Percentiles rank a stretch among this genome's conserved stretches.
Conservation (phyloP, 495 filamentous ascomycete genomes). For the Beverwykella pulmonaria region DNA sequence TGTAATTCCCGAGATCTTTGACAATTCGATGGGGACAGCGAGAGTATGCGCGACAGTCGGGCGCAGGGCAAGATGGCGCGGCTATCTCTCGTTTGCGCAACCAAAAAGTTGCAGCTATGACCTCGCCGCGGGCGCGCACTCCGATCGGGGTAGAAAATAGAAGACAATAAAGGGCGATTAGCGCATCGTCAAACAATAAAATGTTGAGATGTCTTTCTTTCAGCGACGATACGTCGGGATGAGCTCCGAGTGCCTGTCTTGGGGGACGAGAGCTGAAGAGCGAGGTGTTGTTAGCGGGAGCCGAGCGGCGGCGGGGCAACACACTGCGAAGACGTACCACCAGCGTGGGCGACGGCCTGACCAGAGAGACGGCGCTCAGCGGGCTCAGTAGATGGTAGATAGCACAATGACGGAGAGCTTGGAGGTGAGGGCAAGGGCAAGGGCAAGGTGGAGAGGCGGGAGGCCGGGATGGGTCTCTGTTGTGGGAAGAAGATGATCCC, state of each 20-base stretch:
- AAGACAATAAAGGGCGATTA: neutral
- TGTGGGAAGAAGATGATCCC: neutral
- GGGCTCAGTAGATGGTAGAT: neutral
- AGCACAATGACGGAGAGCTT: neutral
- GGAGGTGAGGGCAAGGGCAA: neutral
- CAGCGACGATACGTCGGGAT: neutral
- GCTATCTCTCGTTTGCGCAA: conserved; percentile 33
- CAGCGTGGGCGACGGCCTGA: neutral
- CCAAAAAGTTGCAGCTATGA: neutral
- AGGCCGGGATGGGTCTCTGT: neutral
- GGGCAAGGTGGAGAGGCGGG: conserved; percentile 3
- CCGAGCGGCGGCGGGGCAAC: neutral
- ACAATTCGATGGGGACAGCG: neutral
- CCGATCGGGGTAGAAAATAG: neutral
- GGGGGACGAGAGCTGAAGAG: neutral
- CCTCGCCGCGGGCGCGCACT: conserved; percentile 3
- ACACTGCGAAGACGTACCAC: neutral
- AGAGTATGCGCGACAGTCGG: neutral
- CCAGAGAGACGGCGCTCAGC: neutral
- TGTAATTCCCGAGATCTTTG: neutral
- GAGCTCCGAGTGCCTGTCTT: neutral
- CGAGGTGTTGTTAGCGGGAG: neutral
- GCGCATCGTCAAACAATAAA: neutral
- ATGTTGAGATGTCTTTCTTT: neutral
- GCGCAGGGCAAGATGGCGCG: conserved; percentile 15